These are phyloP conservation scores for Lachnellula subtilissima DNA, from an alignment of 2,329 filamentous ascomycete genomes.

Conservation along the genomic window DNA sequence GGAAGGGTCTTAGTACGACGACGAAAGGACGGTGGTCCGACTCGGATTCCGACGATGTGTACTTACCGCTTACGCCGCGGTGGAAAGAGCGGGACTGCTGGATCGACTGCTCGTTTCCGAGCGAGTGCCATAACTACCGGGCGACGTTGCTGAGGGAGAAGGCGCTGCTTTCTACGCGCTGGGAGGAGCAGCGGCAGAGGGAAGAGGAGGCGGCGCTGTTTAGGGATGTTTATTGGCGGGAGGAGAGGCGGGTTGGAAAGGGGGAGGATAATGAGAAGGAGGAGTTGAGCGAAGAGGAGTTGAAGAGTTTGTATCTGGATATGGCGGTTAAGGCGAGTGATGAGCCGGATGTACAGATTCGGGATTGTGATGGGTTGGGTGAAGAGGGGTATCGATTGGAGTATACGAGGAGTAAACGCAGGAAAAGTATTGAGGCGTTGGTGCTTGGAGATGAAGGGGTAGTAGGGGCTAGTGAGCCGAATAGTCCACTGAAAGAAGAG, in stretches of 20 bases:
- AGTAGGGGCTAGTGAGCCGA: conserved; percentile 2
- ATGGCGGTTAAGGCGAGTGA: background rate
- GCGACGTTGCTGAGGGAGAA: conserved; percentile 3
- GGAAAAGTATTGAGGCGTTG: conserved; percentile 3
- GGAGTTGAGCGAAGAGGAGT: background rate
- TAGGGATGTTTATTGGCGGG: background rate
- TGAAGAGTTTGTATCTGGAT: background rate
- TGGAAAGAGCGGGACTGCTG: conserved; percentile 15
- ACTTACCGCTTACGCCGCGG: background rate
- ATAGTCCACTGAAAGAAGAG: conserved; percentile 14
- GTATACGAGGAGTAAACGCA: background rate
- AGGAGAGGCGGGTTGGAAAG: background rate
- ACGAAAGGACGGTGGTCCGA: background rate
- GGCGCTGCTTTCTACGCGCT: conserved; percentile 1
- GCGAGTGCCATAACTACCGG: conserved; percentile 13
- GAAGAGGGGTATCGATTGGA: background rate
- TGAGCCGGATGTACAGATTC: background rate
- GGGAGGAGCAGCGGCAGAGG: background rate
- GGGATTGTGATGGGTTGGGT: conserved; percentile 10
- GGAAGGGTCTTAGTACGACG: background rate
- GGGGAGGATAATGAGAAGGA: background rate
- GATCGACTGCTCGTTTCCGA: conserved; percentile 20
- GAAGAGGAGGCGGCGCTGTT: background rate
- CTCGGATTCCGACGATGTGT: background rate
- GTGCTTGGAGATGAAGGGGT: background rate